phyloP scores from a whole-genome alignment of 257 asterid species.

The Solanum chmielewskii region DNA sequence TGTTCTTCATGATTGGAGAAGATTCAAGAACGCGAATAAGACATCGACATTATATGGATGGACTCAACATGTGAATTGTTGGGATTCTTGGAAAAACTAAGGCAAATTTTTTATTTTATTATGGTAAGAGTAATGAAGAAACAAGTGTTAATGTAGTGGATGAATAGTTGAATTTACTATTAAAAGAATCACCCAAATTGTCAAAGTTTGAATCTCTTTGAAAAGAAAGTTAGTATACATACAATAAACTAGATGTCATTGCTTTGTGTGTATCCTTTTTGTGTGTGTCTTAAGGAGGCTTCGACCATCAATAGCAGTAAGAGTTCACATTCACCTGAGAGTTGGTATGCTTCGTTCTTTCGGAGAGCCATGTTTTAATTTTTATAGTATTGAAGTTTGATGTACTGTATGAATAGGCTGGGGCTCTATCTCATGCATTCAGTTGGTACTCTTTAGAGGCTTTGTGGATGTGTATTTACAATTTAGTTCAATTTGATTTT shows the following conservation, averaged over 20 bases:
- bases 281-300: no score
- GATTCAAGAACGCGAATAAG: conserved; percentile 9
- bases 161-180: background rate
- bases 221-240: background rate
- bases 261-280: background rate
- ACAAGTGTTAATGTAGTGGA: background rate
- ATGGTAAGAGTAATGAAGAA: no score
- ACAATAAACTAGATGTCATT: background rate
- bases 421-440: no score
- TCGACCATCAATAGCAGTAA: no score
- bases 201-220: background rate
- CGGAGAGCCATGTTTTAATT: no score
- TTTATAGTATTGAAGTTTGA: no score
- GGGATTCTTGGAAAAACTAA: conserved; percentile 14
- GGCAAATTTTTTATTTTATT: background rate
- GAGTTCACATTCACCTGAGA: no score
- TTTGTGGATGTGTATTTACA: background rate
- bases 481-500: background rate
- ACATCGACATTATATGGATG: conserved; percentile 13
- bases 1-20: conserved; percentile 46
- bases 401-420: background rate
- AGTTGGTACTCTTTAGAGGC: background rate
- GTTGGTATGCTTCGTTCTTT: no score
- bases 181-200: no score
- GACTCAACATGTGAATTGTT: conserved; percentile 26